Percentiles rank a stretch among this genome's conserved stretches.
phyloP scores from a whole-genome alignment of 352 stramenopile species.

The Phytopythium delawarense region DNA sequence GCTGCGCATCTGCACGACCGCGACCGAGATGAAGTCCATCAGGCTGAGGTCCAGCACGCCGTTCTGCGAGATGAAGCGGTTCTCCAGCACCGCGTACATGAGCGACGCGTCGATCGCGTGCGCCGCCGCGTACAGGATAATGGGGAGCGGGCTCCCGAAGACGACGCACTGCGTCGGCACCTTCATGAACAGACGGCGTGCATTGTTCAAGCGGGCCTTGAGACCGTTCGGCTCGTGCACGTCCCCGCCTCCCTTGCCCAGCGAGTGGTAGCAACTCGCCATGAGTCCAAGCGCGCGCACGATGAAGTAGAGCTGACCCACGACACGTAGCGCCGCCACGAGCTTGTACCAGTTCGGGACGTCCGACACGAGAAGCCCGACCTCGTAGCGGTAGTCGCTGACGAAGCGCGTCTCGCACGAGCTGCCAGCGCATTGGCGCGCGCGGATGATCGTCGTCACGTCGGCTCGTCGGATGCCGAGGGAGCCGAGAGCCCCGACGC shows the following conservation, averaged over 20 bases:
- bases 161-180: slow-evolving; percentile 47
- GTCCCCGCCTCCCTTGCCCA: slow-evolving; percentile 9
- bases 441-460: slow-evolving; percentile 19
- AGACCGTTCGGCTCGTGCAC: neutral
- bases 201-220: slow-evolving; percentile 4
- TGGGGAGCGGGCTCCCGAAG: slow-evolving; percentile 39
- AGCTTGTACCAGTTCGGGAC: slow-evolving; percentile 28
- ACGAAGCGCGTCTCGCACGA: slow-evolving; percentile 34
- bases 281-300: slow-evolving; percentile 26
- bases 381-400: slow-evolving; percentile 43
- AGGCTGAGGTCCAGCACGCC: slow-evolving; percentile 27
- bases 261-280: slow-evolving; percentile 23
- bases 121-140: slow-evolving; percentile 35
- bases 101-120: slow-evolving; percentile 42
- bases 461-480: slow-evolving; percentile 17
- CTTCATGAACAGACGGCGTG: slow-evolving; percentile 30
- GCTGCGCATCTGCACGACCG: slow-evolving; percentile 38
- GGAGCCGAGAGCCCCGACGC: slow-evolving; percentile 6
- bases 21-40: slow-evolving; percentile 24
- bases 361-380: slow-evolving; percentile 19
- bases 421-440: slow-evolving; percentile 3
- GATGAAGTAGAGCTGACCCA: slow-evolving; percentile 37
- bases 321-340: slow-evolving; percentile 17
- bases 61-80: slow-evolving; percentile 25
- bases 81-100: slow-evolving; percentile 31